phyloP scores from a whole-genome alignment of 805 yeast species.

The Barnettozyma botsteinii region DNA sequence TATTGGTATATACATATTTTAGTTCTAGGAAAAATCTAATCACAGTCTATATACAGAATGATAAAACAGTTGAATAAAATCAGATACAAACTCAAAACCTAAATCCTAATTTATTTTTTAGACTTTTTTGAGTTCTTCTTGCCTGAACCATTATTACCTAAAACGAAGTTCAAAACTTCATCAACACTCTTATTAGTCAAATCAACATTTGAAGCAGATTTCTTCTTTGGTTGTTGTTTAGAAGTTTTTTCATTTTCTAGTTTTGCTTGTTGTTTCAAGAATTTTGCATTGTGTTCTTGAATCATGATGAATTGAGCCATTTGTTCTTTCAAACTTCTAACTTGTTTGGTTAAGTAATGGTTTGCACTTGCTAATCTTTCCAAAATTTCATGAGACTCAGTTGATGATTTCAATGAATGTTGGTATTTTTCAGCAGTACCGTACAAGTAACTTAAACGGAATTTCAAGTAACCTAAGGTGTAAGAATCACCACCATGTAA shows the following conservation, averaged over 20 bases:
- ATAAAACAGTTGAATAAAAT: too few relatives aligned
- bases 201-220: constrained; percentile 27
- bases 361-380: constrained; percentile 57
- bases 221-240: constrained; percentile 12
- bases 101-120: constrained; percentile 2
- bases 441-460: constrained; percentile 61
- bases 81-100: too few relatives aligned
- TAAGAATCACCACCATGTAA: constrained; percentile 55
- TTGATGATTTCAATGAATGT: constrained; percentile 51
- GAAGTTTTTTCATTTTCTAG: constrained; percentile 25
- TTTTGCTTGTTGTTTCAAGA: constrained; percentile 31
- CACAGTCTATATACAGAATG: too few relatives aligned
- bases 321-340: constrained; percentile 56
- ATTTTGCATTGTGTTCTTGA: constrained; percentile 38
- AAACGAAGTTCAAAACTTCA: constrained; percentile 65
- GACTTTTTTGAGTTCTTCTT: constrained; percentile 20
- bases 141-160: constrained; percentile 42
- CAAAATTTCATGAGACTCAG: constrained; percentile 53
- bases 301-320: constrained; percentile 44
- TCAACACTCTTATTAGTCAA: constrained; percentile 64
- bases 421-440: constrained; percentile 46
- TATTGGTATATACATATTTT: neutral
- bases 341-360: constrained; percentile 61
- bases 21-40: neutral
- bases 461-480: constrained; percentile 58